A percentile compares a stretch with the other conserved stretches of the same genome.
These are phyloP conservation scores for Penicillium sp. DNA, from an alignment of 2,329 filamentous ascomycete species.

Conservation along the genomic window DNA sequence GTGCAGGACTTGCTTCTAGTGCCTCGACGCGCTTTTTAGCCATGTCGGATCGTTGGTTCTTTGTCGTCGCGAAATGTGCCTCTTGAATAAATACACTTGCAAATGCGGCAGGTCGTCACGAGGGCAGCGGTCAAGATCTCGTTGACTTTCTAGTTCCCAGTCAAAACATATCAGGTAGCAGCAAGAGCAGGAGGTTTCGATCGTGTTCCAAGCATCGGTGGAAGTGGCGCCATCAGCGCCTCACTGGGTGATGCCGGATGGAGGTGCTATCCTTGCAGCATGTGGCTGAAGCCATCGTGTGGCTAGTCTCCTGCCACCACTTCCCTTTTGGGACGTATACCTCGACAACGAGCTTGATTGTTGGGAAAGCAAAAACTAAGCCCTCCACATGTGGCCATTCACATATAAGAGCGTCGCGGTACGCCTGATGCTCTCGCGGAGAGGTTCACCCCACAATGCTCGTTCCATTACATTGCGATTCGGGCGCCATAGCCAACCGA, in stretches of 20 bases:
- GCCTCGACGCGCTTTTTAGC: neutral
- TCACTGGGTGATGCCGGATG: neutral
- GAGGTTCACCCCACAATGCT: conserved; percentile 49
- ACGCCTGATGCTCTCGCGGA: conserved; percentile 51
- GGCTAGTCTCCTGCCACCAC: conserved; percentile 16
- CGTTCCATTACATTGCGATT: conserved; percentile 50
- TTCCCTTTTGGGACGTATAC: conserved; percentile 19
- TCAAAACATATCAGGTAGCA: no score
- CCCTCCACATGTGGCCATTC: conserved; percentile 11
- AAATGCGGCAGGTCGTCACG: conserved; percentile 1
- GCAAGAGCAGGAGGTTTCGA: neutral
- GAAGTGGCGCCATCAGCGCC: neutral
- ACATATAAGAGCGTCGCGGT: conserved; percentile 34
- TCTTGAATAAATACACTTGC: neutral
- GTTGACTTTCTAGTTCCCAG: neutral
- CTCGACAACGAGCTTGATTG: conserved; percentile 18
- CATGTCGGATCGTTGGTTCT: neutral
- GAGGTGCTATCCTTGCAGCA: conserved; percentile 1
- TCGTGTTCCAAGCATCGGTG: neutral
- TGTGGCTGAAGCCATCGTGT: conserved; percentile 6
- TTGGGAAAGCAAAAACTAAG: conserved; percentile 15
- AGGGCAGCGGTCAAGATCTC: neutral
- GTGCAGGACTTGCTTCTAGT: neutral
- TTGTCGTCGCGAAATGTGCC: neutral
- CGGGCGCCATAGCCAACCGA: conserved; percentile 44